A percentile compares a stretch with the other conserved stretches of the same genome.
phyloP scores from a whole-genome alignment of 2,329 filamentous ascomycete genomes.

The Hymenoscyphus fructigenus region DNA sequence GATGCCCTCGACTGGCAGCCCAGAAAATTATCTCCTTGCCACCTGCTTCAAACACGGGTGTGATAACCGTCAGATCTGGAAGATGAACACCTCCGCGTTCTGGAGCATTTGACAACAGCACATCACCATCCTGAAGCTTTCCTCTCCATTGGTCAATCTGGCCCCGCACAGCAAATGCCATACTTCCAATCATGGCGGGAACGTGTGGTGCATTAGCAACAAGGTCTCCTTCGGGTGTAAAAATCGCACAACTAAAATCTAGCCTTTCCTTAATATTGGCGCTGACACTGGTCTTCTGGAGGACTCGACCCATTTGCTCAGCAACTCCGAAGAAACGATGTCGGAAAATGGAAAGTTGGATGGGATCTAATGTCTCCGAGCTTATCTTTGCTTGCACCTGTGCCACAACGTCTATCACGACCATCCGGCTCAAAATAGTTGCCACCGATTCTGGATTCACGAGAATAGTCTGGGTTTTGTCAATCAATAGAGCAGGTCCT shows the following conservation, averaged over 20 bases:
- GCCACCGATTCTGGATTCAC: conserved; percentile 76
- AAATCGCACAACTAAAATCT: conserved; percentile 78
- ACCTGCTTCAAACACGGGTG: conserved; percentile 66
- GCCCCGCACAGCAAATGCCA: conserved; percentile 53
- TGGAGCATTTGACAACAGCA: conserved; percentile 78
- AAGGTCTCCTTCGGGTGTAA: conserved; percentile 66
- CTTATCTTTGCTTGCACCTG: background rate
- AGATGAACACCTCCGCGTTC: conserved; percentile 72
- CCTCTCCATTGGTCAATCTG: conserved; percentile 76
- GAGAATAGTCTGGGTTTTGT: conserved; percentile 86
- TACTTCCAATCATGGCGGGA: conserved; percentile 42
- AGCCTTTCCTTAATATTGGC: conserved; percentile 79
- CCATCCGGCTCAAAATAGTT: conserved; percentile 65
- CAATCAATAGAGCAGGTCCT: conserved; percentile 83
- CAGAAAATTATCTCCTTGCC: conserved; percentile 75
- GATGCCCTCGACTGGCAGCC: conserved; percentile 72
- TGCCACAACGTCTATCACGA: conserved; percentile 66
- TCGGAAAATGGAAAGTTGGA: conserved; percentile 73
- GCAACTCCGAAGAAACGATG: conserved; percentile 83
- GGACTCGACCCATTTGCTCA: conserved; percentile 75
- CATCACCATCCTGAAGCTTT: conserved; percentile 72
- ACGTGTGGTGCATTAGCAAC: conserved; percentile 80
- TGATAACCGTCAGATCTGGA: conserved; percentile 78
- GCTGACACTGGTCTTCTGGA: conserved; percentile 75
- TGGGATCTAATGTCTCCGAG: conserved; percentile 61